These are phyloP conservation scores for Anthracocystis panici-leucophaei DNA, from an alignment of 1,284 basidiomycete genomes.

Conservation along the genomic window DNA sequence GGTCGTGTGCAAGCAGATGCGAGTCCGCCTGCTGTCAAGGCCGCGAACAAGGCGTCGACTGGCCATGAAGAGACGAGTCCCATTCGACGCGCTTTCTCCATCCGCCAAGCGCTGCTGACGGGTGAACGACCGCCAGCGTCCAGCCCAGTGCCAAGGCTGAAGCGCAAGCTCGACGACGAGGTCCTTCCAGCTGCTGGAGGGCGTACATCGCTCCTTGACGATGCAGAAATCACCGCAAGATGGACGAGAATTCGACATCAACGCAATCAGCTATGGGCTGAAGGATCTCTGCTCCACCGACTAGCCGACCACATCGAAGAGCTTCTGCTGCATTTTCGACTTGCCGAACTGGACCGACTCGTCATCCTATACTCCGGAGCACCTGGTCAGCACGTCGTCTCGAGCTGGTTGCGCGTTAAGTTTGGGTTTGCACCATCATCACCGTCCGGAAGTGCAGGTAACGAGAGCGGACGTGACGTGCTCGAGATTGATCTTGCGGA, in stretches of 20 bases:
- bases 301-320: conserved; percentile 43
- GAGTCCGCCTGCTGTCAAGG: background rate
- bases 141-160: background rate
- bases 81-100: conserved; percentile 22
- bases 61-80: conserved; percentile 12
- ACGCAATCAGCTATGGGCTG: conserved; percentile 41
- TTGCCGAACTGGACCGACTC: conserved; percentile 28
- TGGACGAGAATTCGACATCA: conserved; percentile 23
- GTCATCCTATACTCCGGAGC: conserved; percentile 33
- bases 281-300: conserved; percentile 32
- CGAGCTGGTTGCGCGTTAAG: conserved; percentile 52
- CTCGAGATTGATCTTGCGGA: conserved; percentile 38
- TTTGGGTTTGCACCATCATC: conserved; percentile 30
- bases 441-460: background rate
- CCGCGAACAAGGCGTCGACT: background rate
- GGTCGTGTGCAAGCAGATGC: conserved; percentile 19
- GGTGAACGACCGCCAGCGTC: conserved; percentile 11
- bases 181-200: background rate
- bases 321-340: conserved; percentile 34
- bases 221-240: conserved; percentile 23
- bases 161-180: conserved; percentile 30
- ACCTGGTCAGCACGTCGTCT: conserved; percentile 33
- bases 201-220: background rate
- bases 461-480: conserved; percentile 16
- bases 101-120: conserved; percentile 32